Evolutionary conservation across 305 asterid species (phyloP).

Genomic region (Rubia balearica): DNA sequence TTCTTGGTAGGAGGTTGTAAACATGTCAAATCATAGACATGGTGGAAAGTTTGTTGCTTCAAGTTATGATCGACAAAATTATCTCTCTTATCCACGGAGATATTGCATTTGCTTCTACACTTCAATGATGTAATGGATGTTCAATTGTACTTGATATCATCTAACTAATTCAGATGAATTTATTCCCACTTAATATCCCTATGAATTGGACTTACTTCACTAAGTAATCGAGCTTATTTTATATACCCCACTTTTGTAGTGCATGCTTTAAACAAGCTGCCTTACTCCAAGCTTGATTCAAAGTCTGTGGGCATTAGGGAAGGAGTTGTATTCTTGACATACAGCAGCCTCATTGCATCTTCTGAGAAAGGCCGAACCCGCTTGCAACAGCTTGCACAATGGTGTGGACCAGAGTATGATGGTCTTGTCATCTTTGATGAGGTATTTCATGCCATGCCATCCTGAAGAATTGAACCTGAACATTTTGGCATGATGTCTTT

Average conservation of each 20-base stretch:
- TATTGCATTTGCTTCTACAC: neutral
- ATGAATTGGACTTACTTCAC: neutral
- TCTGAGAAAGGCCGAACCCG: slow-evolving; percentile 95
- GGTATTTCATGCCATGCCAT: slow-evolving; percentile 37
- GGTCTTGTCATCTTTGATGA: slow-evolving; percentile 91
- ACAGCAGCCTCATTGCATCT: slow-evolving; percentile 97
- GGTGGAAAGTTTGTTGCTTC: neutral
- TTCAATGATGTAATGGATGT: neutral
- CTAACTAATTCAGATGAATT: neutral
- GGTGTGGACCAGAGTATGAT: slow-evolving; percentile 80
- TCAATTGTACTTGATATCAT: neutral
- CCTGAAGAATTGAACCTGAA: neutral
- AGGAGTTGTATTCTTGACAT: slow-evolving; percentile 92
- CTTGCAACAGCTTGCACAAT: slow-evolving; percentile 85
- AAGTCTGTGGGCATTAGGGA: slow-evolving; percentile 74
- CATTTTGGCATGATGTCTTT: neutral
- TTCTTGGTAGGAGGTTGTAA: too few species aligned
- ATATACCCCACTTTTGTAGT: slow-evolving; percentile 46
- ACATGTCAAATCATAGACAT: too few species aligned
- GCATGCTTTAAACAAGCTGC: slow-evolving; percentile 96
- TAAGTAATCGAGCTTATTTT: neutral
- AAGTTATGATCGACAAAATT: neutral
- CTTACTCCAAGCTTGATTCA: slow-evolving; percentile 96
- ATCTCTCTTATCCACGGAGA: neutral
- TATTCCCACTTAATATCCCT: too few species aligned